phyloP scores from a whole-genome alignment of 1,139 yeast species.

The Saccharomyces hybrid region DNA sequence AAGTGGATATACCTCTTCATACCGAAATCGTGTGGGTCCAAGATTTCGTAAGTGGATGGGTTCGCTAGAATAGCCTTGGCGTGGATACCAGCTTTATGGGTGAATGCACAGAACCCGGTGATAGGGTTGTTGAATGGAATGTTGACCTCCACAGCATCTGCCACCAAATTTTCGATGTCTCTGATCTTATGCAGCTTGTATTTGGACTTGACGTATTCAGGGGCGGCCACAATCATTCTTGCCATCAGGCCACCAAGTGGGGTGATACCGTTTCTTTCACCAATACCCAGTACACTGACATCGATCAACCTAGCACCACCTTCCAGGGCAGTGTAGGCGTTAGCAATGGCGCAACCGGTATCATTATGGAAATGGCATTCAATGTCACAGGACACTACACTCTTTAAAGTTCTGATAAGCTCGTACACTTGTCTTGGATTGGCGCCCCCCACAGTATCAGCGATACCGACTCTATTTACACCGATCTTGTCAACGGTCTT shows the following conservation, averaged over 20 bases:
- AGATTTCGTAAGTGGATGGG: conserved; percentile 95
- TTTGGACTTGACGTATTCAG: conserved; percentile 91
- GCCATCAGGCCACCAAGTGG: conserved; percentile 98
- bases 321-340: conserved; percentile 95
- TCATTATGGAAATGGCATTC: conserved; percentile 99
- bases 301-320: conserved; percentile 96
- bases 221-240: conserved; percentile 97
- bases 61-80: conserved; percentile 98
- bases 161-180: conserved; percentile 91
- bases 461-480: conserved; percentile 97
- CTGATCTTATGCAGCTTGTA: conserved; percentile 93
- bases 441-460: conserved; percentile 98
- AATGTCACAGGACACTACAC: conserved; percentile 92
- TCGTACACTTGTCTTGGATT: conserved; percentile 98
- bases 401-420: conserved; percentile 84
- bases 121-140: conserved; percentile 98
- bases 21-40: conserved; percentile 92
- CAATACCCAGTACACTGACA: conserved; percentile 93
- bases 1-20: conserved; percentile 91
- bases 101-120: conserved; percentile 98
- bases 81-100: conserved; percentile 99
- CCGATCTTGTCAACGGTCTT: conserved; percentile 96
- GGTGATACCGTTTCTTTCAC: conserved; percentile 98
- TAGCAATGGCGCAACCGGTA: conserved; percentile 98
- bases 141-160: conserved; percentile 94